Evolutionary conservation across 2,329 filamentous ascomycete species (phyloP).

Genomic region (Alternaria arbusti): DNA sequence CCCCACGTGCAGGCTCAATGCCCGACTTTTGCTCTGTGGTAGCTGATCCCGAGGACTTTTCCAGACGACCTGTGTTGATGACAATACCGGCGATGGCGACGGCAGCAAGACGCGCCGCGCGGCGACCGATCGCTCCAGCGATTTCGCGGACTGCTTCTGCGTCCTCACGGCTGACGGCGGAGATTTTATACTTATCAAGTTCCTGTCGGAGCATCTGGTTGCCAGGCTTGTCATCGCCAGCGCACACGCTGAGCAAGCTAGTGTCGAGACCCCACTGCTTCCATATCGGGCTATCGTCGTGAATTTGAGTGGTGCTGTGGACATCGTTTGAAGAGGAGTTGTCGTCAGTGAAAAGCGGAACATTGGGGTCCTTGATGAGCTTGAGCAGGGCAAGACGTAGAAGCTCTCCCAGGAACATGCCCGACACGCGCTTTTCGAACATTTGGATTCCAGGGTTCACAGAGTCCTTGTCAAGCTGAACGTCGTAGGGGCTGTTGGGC

Average conservation of each 20-base stretch:
- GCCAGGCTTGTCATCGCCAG: constrained; percentile 76
- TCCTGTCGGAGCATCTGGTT: constrained; percentile 77
- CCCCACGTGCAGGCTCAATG: constrained; percentile 39
- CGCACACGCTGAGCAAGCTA: constrained; percentile 84
- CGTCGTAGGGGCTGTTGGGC: constrained; percentile 84
- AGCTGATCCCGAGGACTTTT: constrained; percentile 43
- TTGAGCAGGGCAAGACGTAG: constrained; percentile 77
- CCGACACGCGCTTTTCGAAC: constrained; percentile 98
- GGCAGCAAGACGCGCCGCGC: constrained; percentile 85
- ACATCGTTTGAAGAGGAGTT: constrained; percentile 73
- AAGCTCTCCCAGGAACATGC: constrained; percentile 98
- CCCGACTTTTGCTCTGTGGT: constrained; percentile 45
- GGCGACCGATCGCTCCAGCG: constrained; percentile 81
- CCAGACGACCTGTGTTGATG: constrained; percentile 77
- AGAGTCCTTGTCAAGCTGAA: constrained; percentile 76
- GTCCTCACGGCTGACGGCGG: constrained; percentile 79
- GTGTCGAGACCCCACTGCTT: constrained; percentile 91
- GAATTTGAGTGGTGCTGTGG: constrained; percentile 68
- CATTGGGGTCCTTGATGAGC: constrained; percentile 70
- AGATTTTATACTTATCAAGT: constrained; percentile 78
- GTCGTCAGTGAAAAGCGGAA: constrained; percentile 77
- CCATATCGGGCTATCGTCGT: constrained; percentile 68
- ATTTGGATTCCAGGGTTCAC: constrained; percentile 95
- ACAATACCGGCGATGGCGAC: constrained; percentile 87
- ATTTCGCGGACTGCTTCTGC: constrained; percentile 87